A percentile compares a stretch with the other conserved stretches of the same genome.
Evolutionary conservation across 2,329 filamentous ascomycete genomes (phyloP).

Genomic region (Pseudogymnoascus pannorum): DNA sequence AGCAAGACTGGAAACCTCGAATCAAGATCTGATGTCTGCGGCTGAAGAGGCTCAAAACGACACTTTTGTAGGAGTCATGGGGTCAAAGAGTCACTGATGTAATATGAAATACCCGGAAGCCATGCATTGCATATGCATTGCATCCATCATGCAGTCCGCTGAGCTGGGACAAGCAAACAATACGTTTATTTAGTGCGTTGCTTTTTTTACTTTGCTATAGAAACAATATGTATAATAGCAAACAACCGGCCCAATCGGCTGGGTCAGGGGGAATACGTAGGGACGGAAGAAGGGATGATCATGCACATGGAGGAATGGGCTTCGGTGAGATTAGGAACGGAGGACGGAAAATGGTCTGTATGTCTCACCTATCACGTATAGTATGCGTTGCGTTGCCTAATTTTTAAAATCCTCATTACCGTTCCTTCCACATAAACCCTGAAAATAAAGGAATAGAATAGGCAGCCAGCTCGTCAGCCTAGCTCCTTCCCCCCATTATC

Average conservation of each 20-base stretch:
- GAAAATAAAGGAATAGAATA: too few relatives aligned
- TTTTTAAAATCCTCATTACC: too few relatives aligned
- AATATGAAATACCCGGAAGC: not conserved
- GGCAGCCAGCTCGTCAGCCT: too few relatives aligned
- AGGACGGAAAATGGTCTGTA: too few relatives aligned
- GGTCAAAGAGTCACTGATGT: not conserved
- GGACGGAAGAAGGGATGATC: too few relatives aligned
- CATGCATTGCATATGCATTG: not conserved
- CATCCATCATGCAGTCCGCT: not conserved
- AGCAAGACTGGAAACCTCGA: slow-evolving; percentile 45
- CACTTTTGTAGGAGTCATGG: not conserved
- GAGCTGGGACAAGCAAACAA: not conserved
- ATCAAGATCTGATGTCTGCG: not conserved
- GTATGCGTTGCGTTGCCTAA: too few relatives aligned
- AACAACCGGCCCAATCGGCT: not conserved
- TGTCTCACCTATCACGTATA: not conserved
- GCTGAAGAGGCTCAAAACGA: not conserved
- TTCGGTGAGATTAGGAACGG: too few relatives aligned
- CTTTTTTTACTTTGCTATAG: not conserved
- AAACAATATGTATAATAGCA: not conserved
- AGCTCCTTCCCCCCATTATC: too few relatives aligned
- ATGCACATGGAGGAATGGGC: not conserved
- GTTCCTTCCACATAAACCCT: too few relatives aligned
- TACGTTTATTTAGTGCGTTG: not conserved
- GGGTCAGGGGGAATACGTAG: not conserved